A percentile compares a stretch with the other conserved stretches of the same genome.
Conservation (phyloP, 2,329 filamentous ascomycete species). For the Colletotrichum plurivorum region DNA sequence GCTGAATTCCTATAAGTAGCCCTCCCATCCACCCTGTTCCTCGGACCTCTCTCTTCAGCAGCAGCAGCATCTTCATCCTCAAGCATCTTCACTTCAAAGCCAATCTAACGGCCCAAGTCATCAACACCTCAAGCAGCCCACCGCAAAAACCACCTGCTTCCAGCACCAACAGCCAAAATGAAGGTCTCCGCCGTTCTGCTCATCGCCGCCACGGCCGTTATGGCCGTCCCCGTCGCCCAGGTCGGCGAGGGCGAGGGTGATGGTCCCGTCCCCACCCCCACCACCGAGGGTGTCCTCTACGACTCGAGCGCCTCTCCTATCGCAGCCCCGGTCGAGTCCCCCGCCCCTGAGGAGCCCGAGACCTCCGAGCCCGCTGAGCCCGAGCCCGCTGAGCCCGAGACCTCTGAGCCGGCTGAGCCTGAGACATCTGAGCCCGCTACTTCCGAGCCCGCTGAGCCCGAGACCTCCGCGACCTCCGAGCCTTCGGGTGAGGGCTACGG, state of each 20-base stretch:
- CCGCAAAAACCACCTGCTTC: neutral
- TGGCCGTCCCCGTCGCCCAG: constrained; percentile 38
- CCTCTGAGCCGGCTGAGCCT: too few species aligned
- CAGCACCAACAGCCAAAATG: constrained; percentile 44
- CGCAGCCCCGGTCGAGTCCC: constrained; percentile 40
- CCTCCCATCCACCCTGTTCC: neutral
- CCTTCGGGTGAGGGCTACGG: constrained; percentile 28
- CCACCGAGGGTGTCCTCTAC: too few species aligned
- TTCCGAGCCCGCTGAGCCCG: neutral
- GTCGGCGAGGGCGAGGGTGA: neutral
- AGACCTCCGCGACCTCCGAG: constrained; percentile 6
- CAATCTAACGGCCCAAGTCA: neutral
- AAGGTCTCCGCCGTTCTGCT: constrained; percentile 48
- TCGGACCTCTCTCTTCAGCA: constrained; percentile 18
- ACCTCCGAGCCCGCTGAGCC: too few species aligned
- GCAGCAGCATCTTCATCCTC: constrained; percentile 16
- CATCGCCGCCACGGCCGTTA: constrained; percentile 43
- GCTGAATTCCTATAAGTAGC: constrained; percentile 26
- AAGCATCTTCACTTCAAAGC: neutral
- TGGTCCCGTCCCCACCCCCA: neutral
- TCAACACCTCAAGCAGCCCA: neutral
- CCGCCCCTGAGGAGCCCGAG: constrained; percentile 24
- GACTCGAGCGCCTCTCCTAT: neutral
- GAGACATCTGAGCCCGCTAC: constrained; percentile 1
- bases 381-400: neutral